Evolutionary conservation across 2,329 filamentous ascomycete species (phyloP), one percentile per base, ranked within the genome.

Genomic region (Paramyrothecium sp.): DNA sequence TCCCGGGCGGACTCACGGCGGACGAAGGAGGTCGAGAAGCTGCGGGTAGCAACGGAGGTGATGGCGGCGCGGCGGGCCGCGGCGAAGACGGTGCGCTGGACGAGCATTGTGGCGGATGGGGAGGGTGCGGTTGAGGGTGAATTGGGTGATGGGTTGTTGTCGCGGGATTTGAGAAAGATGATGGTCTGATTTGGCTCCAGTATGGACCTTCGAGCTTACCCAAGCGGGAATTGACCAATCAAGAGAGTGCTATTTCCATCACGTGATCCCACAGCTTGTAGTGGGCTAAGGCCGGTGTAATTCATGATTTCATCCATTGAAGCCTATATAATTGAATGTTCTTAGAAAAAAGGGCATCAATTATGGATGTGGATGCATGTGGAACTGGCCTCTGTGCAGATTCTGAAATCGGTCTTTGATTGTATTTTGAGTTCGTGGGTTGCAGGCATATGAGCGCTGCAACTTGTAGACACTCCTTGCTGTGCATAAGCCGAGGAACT

Each of bases 51-150:
- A 62, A 76, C 75, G 64, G 84, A 82, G 56, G 69, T 77, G 69
- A 80, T 79, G 60, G 80, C 85, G 60, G 70, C 74, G 64, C 86
- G 83, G 73, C 86, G 85, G 69, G 84, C 85, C 71, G 79, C 83
- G 66, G 81, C 76, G 64, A 85, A 70, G 72, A 81, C 84, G 70
- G 85, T 80, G 72, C 86, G 86, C 80, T 86, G 83, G 72, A 88
- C 72, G 67, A 88, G 85, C 86, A 89, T 87, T 69, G 68, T 72
- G 73, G 69, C 63, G 57, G 58, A 52, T 56, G 60, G 59, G 62
- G 61, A 58, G 63, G 58, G 55, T 57, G 50, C 63, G 64, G 58
- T 61, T 61, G 59, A 57, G 54, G 51, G 46, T 65, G 59, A 61
- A 55, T 56, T 64, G 63, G 61, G 61, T 61, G 64, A 65, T 56